Evolutionary conservation across 2,329 filamentous ascomycete species (phyloP), one percentile per base, ranked within the genome.

Genomic region (Trichoderma arundinaceum): DNA sequence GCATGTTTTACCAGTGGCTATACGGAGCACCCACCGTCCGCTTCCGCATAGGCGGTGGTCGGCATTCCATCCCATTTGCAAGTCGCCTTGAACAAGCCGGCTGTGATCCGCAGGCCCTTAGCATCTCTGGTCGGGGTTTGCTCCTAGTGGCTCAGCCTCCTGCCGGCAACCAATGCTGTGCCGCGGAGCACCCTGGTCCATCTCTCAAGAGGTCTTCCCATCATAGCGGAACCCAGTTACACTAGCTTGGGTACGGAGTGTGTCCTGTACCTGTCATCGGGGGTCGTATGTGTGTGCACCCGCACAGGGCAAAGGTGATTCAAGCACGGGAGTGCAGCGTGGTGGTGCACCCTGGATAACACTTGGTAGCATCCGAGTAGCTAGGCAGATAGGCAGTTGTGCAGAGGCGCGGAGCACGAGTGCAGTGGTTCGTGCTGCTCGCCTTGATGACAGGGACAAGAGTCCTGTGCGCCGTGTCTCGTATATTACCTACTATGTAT

Each of bases 41-140:
- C 49, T 53, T 44, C 59, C 32, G 28, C 59, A 53, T 44, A 54
- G 41, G 32, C 32, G n/a, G 32, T 10, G 28, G 32, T 53, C 59
- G 59, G 59, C 52, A 65, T 54, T 33, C 43, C 22, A 65, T 65
- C 62, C 62, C 44, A 58, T 65, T 65, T 52, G 53, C 62, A 65
- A 58, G 19, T 58, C 35, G 46, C 53, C 43, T 49, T 53, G 62
- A 53, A 51, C 38, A 46, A 44, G 41, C 48, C 63, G 63, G 63
- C 56, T 60, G 63, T 57, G 54, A 59, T 59, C 54, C 63, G 63
- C 44, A 53, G 39, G 46, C 38, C 32, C 46, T 33, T 60, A 54
- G 61, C 51, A 64, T 41, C 61, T 44, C 19, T 56, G 51, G 51
- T 49, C 41, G 46, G 46, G 63, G 54, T 60, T 53, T 51, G 44